A percentile compares a stretch with the other conserved stretches of the same genome.
These are phyloP conservation scores for Aspergillus arachidicola DNA, from an alignment of 2,329 filamentous ascomycete species.

Conservation along the genomic window DNA sequence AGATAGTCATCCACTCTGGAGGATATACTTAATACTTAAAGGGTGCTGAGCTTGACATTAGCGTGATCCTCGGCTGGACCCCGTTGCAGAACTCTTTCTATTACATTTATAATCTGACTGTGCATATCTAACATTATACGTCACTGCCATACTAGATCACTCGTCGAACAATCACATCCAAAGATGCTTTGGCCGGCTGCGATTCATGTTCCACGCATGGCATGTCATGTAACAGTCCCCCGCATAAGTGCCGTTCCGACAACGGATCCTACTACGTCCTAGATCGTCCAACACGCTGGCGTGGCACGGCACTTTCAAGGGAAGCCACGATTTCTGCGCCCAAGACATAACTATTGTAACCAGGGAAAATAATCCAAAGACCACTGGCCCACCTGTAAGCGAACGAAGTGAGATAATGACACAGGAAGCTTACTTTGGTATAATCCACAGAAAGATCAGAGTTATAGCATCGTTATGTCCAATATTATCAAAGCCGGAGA, in stretches of 20 bases:
- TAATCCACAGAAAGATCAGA: slow-evolving; percentile 62
- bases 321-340: slow-evolving; percentile 64
- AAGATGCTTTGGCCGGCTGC: background rate
- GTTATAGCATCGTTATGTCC: slow-evolving; percentile 61
- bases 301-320: slow-evolving; percentile 46
- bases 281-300: slow-evolving; percentile 27
- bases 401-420: background rate
- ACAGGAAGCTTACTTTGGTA: slow-evolving; percentile 63
- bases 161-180: background rate
- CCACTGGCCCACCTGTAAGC: slow-evolving; percentile 49
- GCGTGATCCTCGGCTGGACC: background rate
- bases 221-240: background rate
- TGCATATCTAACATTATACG: background rate
- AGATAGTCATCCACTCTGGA: background rate
- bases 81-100: background rate
- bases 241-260: background rate
- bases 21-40: background rate
- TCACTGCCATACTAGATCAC: background rate
- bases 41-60: background rate
- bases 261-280: slow-evolving; percentile 31
- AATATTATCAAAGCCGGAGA: slow-evolving; percentile 62
- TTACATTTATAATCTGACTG: background rate
- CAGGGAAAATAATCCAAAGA: slow-evolving; percentile 65
- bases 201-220: background rate
- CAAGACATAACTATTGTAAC: slow-evolving; percentile 64